phyloP scores from a whole-genome alignment of 495 filamentous ascomycete species.

The Penicillium egyptiacum region DNA sequence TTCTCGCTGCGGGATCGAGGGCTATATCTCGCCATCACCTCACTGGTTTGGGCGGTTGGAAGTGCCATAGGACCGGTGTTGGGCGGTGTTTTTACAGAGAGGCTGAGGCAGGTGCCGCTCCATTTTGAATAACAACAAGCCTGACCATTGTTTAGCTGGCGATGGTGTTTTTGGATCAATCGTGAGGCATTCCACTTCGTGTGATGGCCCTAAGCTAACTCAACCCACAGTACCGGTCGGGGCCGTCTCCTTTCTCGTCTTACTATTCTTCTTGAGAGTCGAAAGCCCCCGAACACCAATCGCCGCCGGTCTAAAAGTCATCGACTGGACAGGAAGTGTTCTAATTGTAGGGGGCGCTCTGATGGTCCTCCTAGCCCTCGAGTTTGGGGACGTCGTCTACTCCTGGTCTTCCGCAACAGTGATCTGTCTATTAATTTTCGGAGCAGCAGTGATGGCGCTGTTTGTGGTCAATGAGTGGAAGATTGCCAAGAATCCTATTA shows the following conservation, averaged over 20 bases:
- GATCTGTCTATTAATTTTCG: conserved; percentile 69
- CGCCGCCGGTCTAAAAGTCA: conserved; percentile 62
- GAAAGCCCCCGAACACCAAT: conserved; percentile 70
- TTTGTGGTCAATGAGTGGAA: conserved; percentile 68
- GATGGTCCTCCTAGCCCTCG: conserved; percentile 69
- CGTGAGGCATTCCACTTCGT: conserved; percentile 21
- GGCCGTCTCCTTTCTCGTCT: conserved; percentile 57
- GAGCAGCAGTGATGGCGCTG: conserved; percentile 51
- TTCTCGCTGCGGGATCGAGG: conserved; percentile 59
- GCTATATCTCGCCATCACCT: conserved; percentile 50
- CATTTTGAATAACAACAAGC: neutral
- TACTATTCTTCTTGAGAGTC: conserved; percentile 67
- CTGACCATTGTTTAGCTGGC: conserved; percentile 39
- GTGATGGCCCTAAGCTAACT: neutral
- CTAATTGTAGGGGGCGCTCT: conserved; percentile 64
- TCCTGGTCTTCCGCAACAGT: conserved; percentile 58
- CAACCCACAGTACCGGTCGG: conserved; percentile 44
- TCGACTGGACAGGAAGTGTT: conserved; percentile 68
- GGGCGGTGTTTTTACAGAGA: conserved; percentile 62
- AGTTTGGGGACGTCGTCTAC: conserved; percentile 63
- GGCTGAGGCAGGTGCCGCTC: neutral
- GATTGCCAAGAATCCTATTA: conserved; percentile 66
- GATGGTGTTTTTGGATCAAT: conserved; percentile 58
- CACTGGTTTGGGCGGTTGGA: conserved; percentile 64
- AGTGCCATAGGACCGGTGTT: conserved; percentile 63